Conservation (phyloP, 2,329 filamentous ascomycete species). For the Trichophyton benhamiae region DNA sequence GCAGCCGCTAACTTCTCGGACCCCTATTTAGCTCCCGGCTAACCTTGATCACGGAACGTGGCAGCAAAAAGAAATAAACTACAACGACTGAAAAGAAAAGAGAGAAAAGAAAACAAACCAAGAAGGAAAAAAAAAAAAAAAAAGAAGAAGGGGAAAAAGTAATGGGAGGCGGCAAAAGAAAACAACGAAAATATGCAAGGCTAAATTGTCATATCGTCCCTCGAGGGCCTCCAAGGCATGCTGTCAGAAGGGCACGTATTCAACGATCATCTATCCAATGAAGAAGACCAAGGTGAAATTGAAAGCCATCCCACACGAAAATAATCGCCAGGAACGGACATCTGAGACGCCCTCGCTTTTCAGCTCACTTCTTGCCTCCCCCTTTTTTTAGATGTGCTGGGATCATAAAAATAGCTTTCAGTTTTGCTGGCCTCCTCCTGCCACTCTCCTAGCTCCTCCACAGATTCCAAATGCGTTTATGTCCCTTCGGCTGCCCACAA, state of each 20-base stretch:
- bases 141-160: neutral
- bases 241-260: neutral
- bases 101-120: too few relatives aligned
- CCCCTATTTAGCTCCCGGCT: constrained; percentile 3
- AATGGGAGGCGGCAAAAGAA: neutral
- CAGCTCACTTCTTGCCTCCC: neutral
- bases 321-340: neutral
- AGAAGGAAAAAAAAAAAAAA: neutral
- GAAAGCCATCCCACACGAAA: neutral
- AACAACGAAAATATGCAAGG: neutral
- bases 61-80: neutral
- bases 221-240: neutral
- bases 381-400: neutral
- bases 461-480: neutral
- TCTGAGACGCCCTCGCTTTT: neutral
- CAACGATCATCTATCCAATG: neutral
- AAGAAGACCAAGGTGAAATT: neutral
- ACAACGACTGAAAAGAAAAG: neutral
- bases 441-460: neutral
- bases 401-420: constrained; percentile 1
- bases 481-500: neutral
- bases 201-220: neutral
- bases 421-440: neutral
- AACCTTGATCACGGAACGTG: constrained; percentile 3
- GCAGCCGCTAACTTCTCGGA: neutral